Conservation (phyloP, 164 flowering plant species). For the Saururus chinensis region DNA sequence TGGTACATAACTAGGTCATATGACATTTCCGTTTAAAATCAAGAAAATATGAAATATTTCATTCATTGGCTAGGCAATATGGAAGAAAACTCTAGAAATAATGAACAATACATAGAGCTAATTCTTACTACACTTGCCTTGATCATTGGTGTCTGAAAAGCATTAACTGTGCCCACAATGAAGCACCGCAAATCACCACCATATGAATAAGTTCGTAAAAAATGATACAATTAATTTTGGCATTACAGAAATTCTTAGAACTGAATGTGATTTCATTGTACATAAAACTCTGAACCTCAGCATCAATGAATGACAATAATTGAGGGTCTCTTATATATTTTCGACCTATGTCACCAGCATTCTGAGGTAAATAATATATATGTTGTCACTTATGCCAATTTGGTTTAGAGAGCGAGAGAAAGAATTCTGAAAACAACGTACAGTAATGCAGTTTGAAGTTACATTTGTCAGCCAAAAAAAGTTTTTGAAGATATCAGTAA, state of each 20-base stretch:
- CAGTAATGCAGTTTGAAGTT: no score
- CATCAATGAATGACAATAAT: conserved; percentile 85
- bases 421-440: not conserved
- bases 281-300: conserved; percentile 45
- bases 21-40: no score
- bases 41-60: conserved; percentile 2
- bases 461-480: no score
- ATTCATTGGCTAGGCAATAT: no score
- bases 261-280: not conserved
- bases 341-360: conserved; percentile 90
- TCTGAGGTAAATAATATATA: conserved; percentile 92
- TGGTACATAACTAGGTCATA: no score
- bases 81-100: no score
- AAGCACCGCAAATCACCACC: conserved; percentile 59
- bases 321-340: conserved; percentile 79
- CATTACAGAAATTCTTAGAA: not conserved
- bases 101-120: no score
- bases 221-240: not conserved
- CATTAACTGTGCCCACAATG: conserved; percentile 93
- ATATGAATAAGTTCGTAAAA: not conserved
- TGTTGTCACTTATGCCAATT: conserved; percentile 33
- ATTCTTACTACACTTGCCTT: conserved; percentile 88
- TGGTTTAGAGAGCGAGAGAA: not conserved
- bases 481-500: no score
- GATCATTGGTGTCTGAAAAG: conserved; percentile 92